A percentile compares a stretch with the other conserved stretches of the same genome.
Evolutionary conservation across 2,329 filamentous ascomycete genomes (phyloP).

Genomic region (Alternaria consortialis): DNA sequence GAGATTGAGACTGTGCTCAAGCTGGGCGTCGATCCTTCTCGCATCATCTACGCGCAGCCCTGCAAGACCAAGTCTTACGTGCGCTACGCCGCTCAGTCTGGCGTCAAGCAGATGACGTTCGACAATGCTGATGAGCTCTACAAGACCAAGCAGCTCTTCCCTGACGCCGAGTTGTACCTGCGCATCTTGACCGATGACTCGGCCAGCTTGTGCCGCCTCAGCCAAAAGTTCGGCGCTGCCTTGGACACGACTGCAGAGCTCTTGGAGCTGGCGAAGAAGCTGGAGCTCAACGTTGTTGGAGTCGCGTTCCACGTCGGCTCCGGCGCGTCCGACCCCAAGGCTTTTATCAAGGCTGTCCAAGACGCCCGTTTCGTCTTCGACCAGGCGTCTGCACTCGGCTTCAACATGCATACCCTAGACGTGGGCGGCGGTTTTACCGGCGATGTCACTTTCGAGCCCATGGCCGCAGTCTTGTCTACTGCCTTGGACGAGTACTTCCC

Average conservation of each 20-base stretch:
- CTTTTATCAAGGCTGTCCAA: constrained; percentile 88
- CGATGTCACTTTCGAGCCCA: constrained; percentile 90
- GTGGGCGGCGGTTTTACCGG: constrained; percentile 93
- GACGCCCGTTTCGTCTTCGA: constrained; percentile 91
- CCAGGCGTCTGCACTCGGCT: constrained; percentile 79
- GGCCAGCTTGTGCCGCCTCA: constrained; percentile 90
- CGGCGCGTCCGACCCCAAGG: constrained; percentile 89
- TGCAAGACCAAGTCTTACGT: constrained; percentile 99
- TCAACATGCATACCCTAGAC: constrained; percentile 84
- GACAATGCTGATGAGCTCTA: constrained; percentile 98
- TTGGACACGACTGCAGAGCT: constrained; percentile 82
- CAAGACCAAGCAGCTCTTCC: constrained; percentile 94
- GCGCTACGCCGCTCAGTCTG: constrained; percentile 82
- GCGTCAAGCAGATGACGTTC: constrained; percentile 98
- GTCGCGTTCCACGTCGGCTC: constrained; percentile 99
- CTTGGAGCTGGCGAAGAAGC: constrained; percentile 78
- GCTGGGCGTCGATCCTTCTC: constrained; percentile 82
- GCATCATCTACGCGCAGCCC: constrained; percentile 98
- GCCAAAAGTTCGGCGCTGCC: constrained; percentile 95
- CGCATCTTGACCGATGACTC: constrained; percentile 97
- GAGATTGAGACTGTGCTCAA: constrained; percentile 93
- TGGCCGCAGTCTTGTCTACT: constrained; percentile 80
- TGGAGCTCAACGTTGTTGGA: constrained; percentile 90
- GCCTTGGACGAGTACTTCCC: constrained; percentile 92
- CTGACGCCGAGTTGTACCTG: constrained; percentile 87